Evolutionary conservation across 441 rosid genomes (phyloP), one percentile per base, ranked within the genome.

Genomic region (Adansonia madagascariensis): DNA sequence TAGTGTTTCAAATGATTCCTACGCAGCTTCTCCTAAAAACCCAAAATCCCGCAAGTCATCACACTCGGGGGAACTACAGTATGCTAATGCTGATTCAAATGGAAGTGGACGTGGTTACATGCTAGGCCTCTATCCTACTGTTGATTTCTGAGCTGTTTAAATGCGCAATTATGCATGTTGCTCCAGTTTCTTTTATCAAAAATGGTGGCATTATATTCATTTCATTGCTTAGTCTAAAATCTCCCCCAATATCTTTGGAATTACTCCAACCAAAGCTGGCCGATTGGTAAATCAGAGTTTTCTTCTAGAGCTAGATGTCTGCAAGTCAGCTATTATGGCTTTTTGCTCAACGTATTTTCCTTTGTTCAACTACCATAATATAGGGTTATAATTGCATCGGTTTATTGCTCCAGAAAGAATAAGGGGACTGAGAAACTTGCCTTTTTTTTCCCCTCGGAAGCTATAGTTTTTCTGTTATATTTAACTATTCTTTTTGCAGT

Each of bases 21-120:
- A 84, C 62, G 18, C 84, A 1, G 86, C 94, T 78, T 87, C 95
- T 80, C 91, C 95, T 1, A 91, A 80, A 79, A 79, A 88, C 72
- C 46, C 85, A 0, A 88, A 64, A 81, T 83, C 92, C 43, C 88
- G 92, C 6, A 91, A 86, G 80, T 89, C 93, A 18, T 84, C 94
- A 47, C 90, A 89, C 80, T 88, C 90, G 0, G 96, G 93, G 46
- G 95, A 92, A 81, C 88, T 89, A 57, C 91, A 86, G 14, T 85
- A 79, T 67, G 78, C 76, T 27, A 80, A 68, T 65, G 18, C 75
- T 46, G 70, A 70, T 27, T 69, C 70, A 0, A 77, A 77, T 31
- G 80, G 80, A 60, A 77, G 74, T 31, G 80, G 75, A 56, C 69
- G 53, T 8, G 49, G 22, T 57, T 77, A 22, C 75, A 77, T 70